phyloP scores from a whole-genome alignment of 129 eudicot genomes.

The Flaveria brownii region DNA sequence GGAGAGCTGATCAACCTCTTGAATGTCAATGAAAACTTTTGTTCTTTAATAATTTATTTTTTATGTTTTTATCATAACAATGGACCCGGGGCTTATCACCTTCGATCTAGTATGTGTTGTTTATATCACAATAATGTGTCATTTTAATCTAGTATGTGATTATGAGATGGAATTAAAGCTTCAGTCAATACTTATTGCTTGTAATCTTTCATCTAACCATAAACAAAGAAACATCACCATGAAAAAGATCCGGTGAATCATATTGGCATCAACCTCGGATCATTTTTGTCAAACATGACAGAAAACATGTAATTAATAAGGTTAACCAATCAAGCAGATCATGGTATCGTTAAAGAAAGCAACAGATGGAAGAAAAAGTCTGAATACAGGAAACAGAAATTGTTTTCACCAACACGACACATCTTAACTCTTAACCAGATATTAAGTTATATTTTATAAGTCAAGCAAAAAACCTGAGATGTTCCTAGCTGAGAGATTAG shows the following conservation, averaged over 20 bases:
- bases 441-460: conserved; percentile 16
- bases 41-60: background rate
- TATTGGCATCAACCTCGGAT: conserved; percentile 9
- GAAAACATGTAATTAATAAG: conserved; percentile 4
- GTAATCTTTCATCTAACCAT: conserved; percentile 6
- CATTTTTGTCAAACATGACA: conserved; percentile 14
- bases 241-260: conserved; percentile 14
- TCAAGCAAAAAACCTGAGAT: conserved; percentile 6
- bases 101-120: background rate
- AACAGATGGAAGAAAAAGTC: conserved; percentile 7
- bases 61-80: background rate
- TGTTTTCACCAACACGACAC: background rate
- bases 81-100: background rate
- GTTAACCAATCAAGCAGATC: conserved; percentile 11
- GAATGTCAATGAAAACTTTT: background rate
- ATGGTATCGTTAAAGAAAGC: conserved; percentile 13
- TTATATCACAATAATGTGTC: background rate
- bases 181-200: background rate
- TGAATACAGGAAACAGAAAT: conserved; percentile 6
- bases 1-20: background rate
- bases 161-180: conserved; percentile 3
- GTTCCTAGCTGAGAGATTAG: conserved; percentile 5
- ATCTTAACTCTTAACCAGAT: conserved; percentile 6
- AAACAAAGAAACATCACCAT: conserved; percentile 25
- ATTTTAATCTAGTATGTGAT: background rate